Base-by-base conservation (phyloP, 1,284 basidiomycete species). In the Laetiporus sulphureus region DNA sequence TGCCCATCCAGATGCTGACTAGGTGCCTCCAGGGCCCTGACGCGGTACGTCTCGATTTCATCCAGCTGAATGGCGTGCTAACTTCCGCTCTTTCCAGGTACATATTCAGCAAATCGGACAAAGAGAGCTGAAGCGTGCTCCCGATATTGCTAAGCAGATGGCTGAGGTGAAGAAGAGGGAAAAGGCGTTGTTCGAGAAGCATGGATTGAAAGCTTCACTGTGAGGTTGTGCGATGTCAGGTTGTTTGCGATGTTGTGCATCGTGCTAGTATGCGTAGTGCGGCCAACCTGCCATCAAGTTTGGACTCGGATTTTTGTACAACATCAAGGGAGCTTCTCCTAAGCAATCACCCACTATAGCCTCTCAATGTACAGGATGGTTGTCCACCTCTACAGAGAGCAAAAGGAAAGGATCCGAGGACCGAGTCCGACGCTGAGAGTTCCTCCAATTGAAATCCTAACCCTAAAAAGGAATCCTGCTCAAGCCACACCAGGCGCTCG, bases 41-140 rank as follows among this genome's bases (percentile, higher is more conserved):
- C 60, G 91, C 81, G 52, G 79, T 77, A 35, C 32, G 62, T n/a
- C n/a, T n/a, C n/a, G n/a, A n/a, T n/a, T n/a, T n/a, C n/a, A n/a
- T n/a, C n/a, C n/a, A n/a, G n/a, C n/a, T 52, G 8, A 27, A 21
- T 18, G 5, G 1, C 29, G 13, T 15, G 18, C 20, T 12, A 27
- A 7, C n/a, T 21, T 29, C 19, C 16, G 20, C 4, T 32, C 20
- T 39, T 3, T 32, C 12, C 47, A 88, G 75, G 91, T 98, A 4
- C 94, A 98, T 63, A 83, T 94, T 39, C 91, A 94, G 63, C 94
- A 97, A 66, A 86, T 96, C 39, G 93, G 91, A 8, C 87, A 87
- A 61, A 68, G 80, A 36, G 92, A 96, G 64, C 66, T 93, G 47
- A 84, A 76, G 64, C 76, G 88, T 33, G 85, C 77, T 1, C 69